phyloP scores from a whole-genome alignment of 805 yeast species.

The Debaryomyces maramus region DNA sequence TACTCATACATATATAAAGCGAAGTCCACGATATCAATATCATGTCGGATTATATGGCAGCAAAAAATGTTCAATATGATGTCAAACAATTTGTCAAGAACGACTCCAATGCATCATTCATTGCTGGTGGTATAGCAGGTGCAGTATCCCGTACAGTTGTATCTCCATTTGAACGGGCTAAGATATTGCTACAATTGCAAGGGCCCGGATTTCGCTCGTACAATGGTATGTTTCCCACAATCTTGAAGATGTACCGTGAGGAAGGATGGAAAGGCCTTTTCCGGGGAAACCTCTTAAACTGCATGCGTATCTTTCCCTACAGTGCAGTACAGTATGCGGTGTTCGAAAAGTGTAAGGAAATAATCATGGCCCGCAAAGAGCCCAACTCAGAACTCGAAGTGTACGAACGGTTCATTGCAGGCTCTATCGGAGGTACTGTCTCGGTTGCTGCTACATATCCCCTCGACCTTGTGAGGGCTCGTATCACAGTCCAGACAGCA shows the following conservation, averaged over 20 bases:
- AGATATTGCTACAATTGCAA: constrained; percentile 87
- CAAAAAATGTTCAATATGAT: not conserved
- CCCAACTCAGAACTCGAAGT: constrained; percentile 43
- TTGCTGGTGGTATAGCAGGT: constrained; percentile 77
- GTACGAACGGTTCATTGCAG: constrained; percentile 65
- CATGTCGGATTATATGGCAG: not conserved
- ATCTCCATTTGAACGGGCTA: constrained; percentile 93
- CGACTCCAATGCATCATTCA: constrained; percentile 60
- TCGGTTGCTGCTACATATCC: constrained; percentile 89
- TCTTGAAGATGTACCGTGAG: constrained; percentile 75
- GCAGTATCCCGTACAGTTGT: constrained; percentile 87
- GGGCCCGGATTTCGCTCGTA: constrained; percentile 55
- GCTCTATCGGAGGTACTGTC: constrained; percentile 76
- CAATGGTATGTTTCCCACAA: constrained; percentile 74
- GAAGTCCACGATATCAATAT: not conserved
- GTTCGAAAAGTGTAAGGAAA: constrained; percentile 61
- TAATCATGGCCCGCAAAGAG: constrained; percentile 21
- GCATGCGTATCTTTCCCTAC: constrained; percentile 88
- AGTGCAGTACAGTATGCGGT: constrained; percentile 92
- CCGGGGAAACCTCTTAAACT: constrained; percentile 88
- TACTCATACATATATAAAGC: not conserved
- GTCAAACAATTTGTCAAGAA: constrained; percentile 31
- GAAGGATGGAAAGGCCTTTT: constrained; percentile 92
- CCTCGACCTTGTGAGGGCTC: constrained; percentile 84
- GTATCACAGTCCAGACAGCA: constrained; percentile 89